These are phyloP conservation scores for Lasiodiplodia hormozganensis DNA, from an alignment of 2,329 filamentous ascomycete species.

Conservation along the genomic window DNA sequence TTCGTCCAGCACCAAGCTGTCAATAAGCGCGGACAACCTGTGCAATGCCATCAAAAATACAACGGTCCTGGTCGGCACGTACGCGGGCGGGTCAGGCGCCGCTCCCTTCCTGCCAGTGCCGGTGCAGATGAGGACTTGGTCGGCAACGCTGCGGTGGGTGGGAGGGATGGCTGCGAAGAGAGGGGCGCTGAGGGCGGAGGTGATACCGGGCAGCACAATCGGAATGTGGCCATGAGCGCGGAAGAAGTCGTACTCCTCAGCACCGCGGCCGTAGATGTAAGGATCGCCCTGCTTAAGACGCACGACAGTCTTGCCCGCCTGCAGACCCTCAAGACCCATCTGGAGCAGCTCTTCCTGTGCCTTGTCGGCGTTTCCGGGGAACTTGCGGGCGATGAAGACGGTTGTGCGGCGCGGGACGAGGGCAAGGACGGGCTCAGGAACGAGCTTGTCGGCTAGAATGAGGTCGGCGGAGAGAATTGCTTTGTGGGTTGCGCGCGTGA, in stretches of 20 bases:
- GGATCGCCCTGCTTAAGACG: conserved; percentile 96
- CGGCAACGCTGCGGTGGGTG: conserved; percentile 87
- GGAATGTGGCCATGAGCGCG: conserved; percentile 71
- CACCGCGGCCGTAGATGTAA: conserved; percentile 93
- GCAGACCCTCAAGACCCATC: conserved; percentile 73
- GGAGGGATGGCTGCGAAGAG: conserved; percentile 87
- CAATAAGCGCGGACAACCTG: conserved; percentile 75
- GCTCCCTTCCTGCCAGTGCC: conserved; percentile 92
- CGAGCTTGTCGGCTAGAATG: conserved; percentile 85
- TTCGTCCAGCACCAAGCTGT: conserved; percentile 61
- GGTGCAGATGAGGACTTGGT: conserved; percentile 95
- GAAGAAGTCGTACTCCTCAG: conserved; percentile 91
- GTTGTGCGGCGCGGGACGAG: conserved; percentile 89
- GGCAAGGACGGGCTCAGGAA: conserved; percentile 83
- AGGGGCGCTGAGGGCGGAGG: conserved; percentile 83
- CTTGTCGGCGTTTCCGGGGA: conserved; percentile 93
- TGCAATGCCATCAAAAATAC: conserved; percentile 97
- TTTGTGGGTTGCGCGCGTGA: conserved; percentile 82
- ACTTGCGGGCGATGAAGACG: conserved; percentile 93
- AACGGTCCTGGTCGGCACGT: conserved; percentile 77
- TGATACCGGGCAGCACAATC: conserved; percentile 86
- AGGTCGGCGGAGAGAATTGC: conserved; percentile 77
- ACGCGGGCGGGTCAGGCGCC: conserved; percentile 81
- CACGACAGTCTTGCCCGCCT: conserved; percentile 78
- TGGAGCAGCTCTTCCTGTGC: conserved; percentile 89